Evolutionary conservation across 495 filamentous ascomycete species (phyloP), one percentile per base, ranked within the genome.

Genomic region (Penicillium paxilli): DNA sequence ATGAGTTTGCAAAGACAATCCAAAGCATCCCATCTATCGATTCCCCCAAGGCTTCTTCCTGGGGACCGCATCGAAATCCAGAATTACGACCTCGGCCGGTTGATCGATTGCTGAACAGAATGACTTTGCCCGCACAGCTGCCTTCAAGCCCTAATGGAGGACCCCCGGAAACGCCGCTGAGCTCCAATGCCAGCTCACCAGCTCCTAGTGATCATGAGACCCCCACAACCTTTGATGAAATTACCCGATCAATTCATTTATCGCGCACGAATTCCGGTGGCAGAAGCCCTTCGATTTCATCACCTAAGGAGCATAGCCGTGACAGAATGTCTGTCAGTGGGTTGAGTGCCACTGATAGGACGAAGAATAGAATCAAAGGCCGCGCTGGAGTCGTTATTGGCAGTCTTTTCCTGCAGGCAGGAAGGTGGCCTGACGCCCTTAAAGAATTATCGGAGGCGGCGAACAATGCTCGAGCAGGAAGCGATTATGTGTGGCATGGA

Each of bases 401-500:
- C 5, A 88, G 88, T 21, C 74, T 97, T 41, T 96, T 93, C 68
- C 81, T 99, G 52, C 83, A 89, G 61, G 89, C 91, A 55, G 94
- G 94, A 26, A 81, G 90, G 56, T 96, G 92, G 90, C 83, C 81
- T 25, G 92, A 96, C 75, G 92, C 95, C 16, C 62, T 98, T 24
- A 91, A 85, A 65, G 91, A 96, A 66, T 80, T 97, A 25, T 75
- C 84, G 21, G 92, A 97, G 48, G 87, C 87, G 44, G 90, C 87
- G 7, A 81, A 83, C 10, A 81, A 86, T 55, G 89, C 91, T 14
- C 89, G 88, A 66, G 84, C 83, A 28, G 84, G 86, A 58, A 92
- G 89, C 66, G 94, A 98, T 69, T 89, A 96, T 75, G 67, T 96
- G 7, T 99, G 94, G 94, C 90, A 98, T 77, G 94, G 88, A 11